Percentiles rank a stretch among this genome's conserved stretches.
Evolutionary conservation across 148 eudicot genomes (phyloP).

Genomic region (Vaccinium macrocarpon): DNA sequence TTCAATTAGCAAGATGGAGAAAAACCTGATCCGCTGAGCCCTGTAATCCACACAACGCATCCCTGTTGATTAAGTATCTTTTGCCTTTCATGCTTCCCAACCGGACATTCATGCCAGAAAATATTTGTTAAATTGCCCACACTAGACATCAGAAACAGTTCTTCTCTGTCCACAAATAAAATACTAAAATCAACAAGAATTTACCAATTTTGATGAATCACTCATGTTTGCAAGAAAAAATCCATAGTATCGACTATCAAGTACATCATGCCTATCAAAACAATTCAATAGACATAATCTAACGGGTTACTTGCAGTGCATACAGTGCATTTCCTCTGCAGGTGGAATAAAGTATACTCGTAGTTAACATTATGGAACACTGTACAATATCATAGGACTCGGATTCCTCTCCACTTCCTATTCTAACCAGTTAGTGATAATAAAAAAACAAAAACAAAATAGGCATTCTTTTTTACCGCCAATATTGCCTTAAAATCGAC

Average conservation of each 20-base stretch:
- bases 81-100: slow-evolving; percentile 67
- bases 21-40: slow-evolving; percentile 94
- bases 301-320: not conserved
- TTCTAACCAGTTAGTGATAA: not conserved
- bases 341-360: not conserved
- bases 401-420: not conserved
- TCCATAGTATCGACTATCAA: not conserved
- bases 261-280: not conserved
- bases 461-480: not conserved
- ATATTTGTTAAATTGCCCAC: slow-evolving; percentile 72
- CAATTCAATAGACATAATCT: too few species aligned
- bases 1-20: not conserved
- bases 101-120: slow-evolving; percentile 88
- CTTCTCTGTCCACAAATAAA: slow-evolving; percentile 19
- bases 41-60: slow-evolving; percentile 91
- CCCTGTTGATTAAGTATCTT: slow-evolving; percentile 83
- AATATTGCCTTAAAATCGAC: not conserved
- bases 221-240: not conserved
- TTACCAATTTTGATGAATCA: not conserved
- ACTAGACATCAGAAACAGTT: slow-evolving; percentile 52
- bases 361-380: not conserved
- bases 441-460: not conserved
- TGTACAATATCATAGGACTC: not conserved
- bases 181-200: not conserved
- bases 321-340: not conserved